phyloP scores from a whole-genome alignment of 1,284 basidiomycete species.

The Sporisorium exsertum region DNA sequence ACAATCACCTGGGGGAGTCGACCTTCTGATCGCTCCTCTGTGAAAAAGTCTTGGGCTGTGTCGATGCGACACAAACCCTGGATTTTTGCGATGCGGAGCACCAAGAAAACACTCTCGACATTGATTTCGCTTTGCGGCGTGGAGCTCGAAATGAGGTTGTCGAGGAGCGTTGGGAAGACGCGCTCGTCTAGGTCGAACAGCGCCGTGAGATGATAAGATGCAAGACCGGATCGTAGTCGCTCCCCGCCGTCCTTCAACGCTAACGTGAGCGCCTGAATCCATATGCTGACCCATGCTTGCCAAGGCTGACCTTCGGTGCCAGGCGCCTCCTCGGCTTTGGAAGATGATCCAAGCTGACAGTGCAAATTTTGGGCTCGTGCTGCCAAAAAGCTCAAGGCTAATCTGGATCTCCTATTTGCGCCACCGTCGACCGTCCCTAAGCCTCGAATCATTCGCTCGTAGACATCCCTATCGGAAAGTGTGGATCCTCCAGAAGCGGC shows the following conservation, averaged over 20 bases:
- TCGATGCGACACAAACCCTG: constrained; percentile 43
- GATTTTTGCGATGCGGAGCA: constrained; percentile 37
- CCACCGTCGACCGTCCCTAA: constrained; percentile 47
- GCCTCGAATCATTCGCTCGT: constrained; percentile 48
- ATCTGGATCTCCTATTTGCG: constrained; percentile 34
- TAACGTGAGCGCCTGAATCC: constrained; percentile 19
- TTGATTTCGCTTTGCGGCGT: constrained; percentile 18
- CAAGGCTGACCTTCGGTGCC: constrained; percentile 7
- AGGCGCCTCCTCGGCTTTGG: not conserved
- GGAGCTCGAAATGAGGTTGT: constrained; percentile 20
- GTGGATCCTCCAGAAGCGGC: constrained; percentile 13
- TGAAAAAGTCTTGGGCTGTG: constrained; percentile 28
- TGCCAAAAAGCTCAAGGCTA: constrained; percentile 34
- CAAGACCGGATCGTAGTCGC: constrained; percentile 44
- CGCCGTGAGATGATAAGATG: constrained; percentile 41
- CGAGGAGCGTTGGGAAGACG: constrained; percentile 36
- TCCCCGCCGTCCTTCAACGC: constrained; percentile 40
- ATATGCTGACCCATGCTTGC: constrained; percentile 33
- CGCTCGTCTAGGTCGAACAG: constrained; percentile 46
- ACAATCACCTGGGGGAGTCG: constrained; percentile 31
- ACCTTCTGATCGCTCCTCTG: constrained; percentile 16
- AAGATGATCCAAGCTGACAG: constrained; percentile 19
- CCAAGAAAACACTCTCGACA: constrained; percentile 44
- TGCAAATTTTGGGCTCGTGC: constrained; percentile 29
- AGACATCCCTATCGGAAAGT: constrained; percentile 24